These are phyloP conservation scores for Malus sieversii DNA, from an alignment of 306 rosid species.

Conservation along the genomic window DNA sequence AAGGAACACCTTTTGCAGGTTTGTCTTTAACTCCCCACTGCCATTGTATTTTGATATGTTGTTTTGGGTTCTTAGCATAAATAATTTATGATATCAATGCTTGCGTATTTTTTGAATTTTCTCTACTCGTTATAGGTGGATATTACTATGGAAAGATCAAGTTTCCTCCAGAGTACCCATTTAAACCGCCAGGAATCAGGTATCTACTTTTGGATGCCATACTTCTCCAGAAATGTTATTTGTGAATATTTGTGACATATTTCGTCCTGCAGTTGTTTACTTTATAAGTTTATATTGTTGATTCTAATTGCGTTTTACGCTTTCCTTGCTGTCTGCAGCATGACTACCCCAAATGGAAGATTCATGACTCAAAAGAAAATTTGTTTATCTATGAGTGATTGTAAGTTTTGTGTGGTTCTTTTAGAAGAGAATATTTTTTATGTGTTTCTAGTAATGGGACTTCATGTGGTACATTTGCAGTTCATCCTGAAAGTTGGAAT, in stretches of 20 bases:
- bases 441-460: conserved; percentile 1
- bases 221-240: not conserved
- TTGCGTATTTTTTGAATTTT: not conserved
- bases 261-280: not conserved
- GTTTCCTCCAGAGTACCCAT: conserved; percentile 89
- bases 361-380: conserved; percentile 86
- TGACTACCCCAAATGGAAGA: conserved; percentile 94
- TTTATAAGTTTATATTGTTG: not conserved
- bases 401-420: conserved; percentile 42
- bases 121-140: conserved; percentile 48
- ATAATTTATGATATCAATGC: not conserved
- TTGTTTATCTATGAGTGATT: conserved; percentile 96
- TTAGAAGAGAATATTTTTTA: conserved; percentile 1
- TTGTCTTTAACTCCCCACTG: not conserved
- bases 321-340: conserved; percentile 42
- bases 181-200: conserved; percentile 98
- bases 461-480: conserved; percentile 37
- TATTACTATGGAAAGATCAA: conserved; percentile 90
- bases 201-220: conserved; percentile 18
- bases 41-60: not conserved
- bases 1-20: conserved; percentile 98
- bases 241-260: not conserved
- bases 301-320: not conserved
- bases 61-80: conserved; percentile 6
- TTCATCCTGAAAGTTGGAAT: conserved; percentile 99